phyloP scores from a whole-genome alignment of 208 protist species.

The Perkinsela sp. region DNA sequence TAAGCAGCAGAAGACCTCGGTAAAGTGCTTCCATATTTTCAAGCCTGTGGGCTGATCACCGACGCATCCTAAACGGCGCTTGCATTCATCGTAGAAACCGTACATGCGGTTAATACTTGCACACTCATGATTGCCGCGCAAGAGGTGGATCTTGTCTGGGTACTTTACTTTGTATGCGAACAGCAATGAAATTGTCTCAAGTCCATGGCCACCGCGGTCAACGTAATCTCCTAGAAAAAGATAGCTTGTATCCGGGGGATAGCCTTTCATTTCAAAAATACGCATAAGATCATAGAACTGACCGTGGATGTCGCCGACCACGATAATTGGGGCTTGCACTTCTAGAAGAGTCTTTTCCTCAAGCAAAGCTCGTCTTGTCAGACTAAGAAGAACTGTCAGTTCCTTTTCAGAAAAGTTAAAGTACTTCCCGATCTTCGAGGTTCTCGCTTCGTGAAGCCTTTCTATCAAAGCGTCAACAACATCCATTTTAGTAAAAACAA shows the following conservation, averaged over 20 bases:
- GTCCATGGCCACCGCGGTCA: constrained; percentile 89
- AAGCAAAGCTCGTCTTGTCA: constrained; percentile 54
- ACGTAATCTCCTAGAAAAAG: constrained; percentile 99
- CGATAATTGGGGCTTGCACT: constrained; percentile 68
- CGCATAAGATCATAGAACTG: constrained; percentile 98
- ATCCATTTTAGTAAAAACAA: too few species aligned
- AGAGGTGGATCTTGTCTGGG: constrained; percentile 96
- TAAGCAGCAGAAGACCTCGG: constrained; percentile 95
- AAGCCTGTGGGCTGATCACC: constrained; percentile 47
- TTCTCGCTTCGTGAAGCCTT: constrained; percentile 63
- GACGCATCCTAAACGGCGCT: constrained; percentile 26
- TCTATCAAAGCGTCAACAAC: constrained; percentile 54
- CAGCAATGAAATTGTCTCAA: constrained; percentile 91
- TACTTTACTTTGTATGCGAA: constrained; percentile 97
- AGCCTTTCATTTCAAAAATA: constrained; percentile 97
- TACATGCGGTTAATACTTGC: constrained; percentile 98
- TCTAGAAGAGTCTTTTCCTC: constrained; percentile 44
- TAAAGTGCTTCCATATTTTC: constrained; percentile 95
- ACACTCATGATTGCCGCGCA: constrained; percentile 98
- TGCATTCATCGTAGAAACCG: constrained; percentile 99
- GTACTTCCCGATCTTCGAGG: constrained; percentile 49
- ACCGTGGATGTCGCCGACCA: constrained; percentile 92
- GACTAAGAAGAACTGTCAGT: constrained; percentile 35
- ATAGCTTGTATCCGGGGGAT: constrained; percentile 94
- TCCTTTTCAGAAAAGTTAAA: constrained; percentile 59